Percentiles rank a stretch among this genome's conserved stretches.
phyloP scores from a whole-genome alignment of 116 monocot genomes.

The Zostera marina region DNA sequence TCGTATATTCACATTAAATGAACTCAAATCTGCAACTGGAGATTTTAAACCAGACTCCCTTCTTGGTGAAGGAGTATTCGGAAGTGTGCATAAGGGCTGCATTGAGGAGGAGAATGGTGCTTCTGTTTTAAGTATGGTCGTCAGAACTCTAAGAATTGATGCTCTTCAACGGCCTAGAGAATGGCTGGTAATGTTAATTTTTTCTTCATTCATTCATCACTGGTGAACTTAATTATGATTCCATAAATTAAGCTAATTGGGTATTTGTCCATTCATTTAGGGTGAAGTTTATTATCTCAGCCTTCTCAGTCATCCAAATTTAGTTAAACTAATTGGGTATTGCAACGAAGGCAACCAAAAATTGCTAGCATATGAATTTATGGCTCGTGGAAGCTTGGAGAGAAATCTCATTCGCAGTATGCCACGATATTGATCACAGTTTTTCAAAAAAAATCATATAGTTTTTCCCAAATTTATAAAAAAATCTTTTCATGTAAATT shows the following conservation, averaged over 20 bases:
- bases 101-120: neutral
- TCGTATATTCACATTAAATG: neutral
- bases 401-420: slow-evolving; percentile 27
- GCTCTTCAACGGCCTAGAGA: too few species aligned
- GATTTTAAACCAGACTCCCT: neutral
- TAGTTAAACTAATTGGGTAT: slow-evolving; percentile 30
- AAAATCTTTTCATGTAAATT: neutral
- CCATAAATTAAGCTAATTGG: too few species aligned
- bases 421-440: neutral
- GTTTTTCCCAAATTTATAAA: too few species aligned
- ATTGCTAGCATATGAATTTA: slow-evolving; percentile 27
- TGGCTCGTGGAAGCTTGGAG: slow-evolving; percentile 32
- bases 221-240: neutral
- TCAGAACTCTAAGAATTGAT: too few species aligned
- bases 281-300: slow-evolving; percentile 33
- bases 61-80: neutral
- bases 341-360: slow-evolving; percentile 31
- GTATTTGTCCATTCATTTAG: too few species aligned
- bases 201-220: neutral
- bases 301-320: slow-evolving; percentile 27
- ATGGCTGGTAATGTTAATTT: neutral
- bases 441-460: neutral
- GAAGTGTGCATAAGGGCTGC: neutral
- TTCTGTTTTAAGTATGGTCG: too few species aligned
- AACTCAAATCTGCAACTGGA: neutral